Base-by-base conservation (phyloP, 352 stramenopile species). In the Phytophthora kernoviae region DNA sequence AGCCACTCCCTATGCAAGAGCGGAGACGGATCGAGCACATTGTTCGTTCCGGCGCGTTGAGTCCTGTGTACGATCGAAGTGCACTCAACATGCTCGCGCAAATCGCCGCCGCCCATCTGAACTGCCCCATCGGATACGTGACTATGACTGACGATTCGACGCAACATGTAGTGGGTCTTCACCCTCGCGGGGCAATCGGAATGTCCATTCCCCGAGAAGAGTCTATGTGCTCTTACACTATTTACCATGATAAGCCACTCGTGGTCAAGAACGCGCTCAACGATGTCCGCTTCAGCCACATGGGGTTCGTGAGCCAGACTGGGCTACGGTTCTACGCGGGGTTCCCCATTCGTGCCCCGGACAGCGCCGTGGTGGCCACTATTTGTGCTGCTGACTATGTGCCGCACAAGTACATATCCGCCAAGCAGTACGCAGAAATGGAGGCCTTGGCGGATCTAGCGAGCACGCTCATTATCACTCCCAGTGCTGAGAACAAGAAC, bases 391-490 rank as follows among this genome's bases (percentile, higher is more conserved):
- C 62, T 21, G 79, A 87, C 64, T 69, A 71, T 52, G 55, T 62
- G 36, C 65, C 82, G n/a, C 79, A 88, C 58, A 68, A 81, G 58
- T 72, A 79, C 34, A 88, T 91, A 47, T 79, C 78, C 0, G 81
- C 76, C 54, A 87, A 90, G 65, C 73, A 91, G 45, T 91, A 90
- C 50, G 78, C 77, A 41, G 82, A 80, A 46, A 91, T 91, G 82
- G 68, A 90, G 52, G 69, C 70, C 49, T 62, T 91, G 15, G 70
- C 68, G 9, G 68, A 85, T 14, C 65, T 91, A 17, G 78, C 77
- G 0, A 68, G 69, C 10, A 70, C 75, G 15, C 58, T 84, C 18
- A 59, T 79, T 42, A 64, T 73, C 47, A 68, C 69, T 59, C 22
- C 58, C 6, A 48, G 67, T 30, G 42, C 44, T 34, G 60, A 70